Conservation (phyloP, 2,329 filamentous ascomycete genomes). For the Pseudogymnoascus sp. region DNA sequence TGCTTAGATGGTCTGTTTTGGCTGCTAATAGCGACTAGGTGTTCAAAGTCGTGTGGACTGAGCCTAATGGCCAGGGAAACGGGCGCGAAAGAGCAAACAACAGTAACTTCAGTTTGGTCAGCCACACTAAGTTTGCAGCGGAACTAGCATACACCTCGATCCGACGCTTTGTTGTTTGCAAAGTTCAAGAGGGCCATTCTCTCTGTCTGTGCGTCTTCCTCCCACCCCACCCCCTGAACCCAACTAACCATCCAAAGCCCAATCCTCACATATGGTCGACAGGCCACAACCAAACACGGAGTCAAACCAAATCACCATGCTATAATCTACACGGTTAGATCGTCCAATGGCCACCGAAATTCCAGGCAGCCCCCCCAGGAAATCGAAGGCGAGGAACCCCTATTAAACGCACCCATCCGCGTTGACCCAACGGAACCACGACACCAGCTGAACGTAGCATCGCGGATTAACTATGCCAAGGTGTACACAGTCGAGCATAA, state of each 20-base stretch:
- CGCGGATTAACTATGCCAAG: slow-evolving; percentile 23
- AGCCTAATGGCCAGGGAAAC: slow-evolving; percentile 7
- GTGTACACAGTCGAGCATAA: slow-evolving; percentile 25
- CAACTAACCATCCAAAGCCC: slow-evolving; percentile 12
- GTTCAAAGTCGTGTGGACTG: slow-evolving; percentile 17
- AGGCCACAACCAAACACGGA: slow-evolving; percentile 17
- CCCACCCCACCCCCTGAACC: background rate
- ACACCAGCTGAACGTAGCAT: slow-evolving; percentile 13
- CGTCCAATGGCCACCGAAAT: background rate
- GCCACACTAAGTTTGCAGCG: background rate
- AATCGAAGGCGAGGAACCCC: background rate
- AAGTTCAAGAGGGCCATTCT: slow-evolving; percentile 3
- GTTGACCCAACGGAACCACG: background rate
- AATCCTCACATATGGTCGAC: slow-evolving; percentile 16
- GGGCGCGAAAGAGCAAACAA: background rate
- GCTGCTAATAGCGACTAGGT: slow-evolving; percentile 10
- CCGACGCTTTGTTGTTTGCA: slow-evolving; percentile 13
- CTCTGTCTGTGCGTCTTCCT: slow-evolving; percentile 17
- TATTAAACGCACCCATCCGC: slow-evolving; percentile 11
- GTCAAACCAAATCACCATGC: slow-evolving; percentile 19
- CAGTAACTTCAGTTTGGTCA: background rate
- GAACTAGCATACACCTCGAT: slow-evolving; percentile 10
- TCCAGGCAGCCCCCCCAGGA: background rate
- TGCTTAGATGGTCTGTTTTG: background rate
- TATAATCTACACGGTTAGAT: slow-evolving; percentile 11